A percentile compares a stretch with the other conserved stretches of the same genome.
Evolutionary conservation across 148 eudicot genomes (phyloP).

Genomic region (Simmondsia chinensis): DNA sequence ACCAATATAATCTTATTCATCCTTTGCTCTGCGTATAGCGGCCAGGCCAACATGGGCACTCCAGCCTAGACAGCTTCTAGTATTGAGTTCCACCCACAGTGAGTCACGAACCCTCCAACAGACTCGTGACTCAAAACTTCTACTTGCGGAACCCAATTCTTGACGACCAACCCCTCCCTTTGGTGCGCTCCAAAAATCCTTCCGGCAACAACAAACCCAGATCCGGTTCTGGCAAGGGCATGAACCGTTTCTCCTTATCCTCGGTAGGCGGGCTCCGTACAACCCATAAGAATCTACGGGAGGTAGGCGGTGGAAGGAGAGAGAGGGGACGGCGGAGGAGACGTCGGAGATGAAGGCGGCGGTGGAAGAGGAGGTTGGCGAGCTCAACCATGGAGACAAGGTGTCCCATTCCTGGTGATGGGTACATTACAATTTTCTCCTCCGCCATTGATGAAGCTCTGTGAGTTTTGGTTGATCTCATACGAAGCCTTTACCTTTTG

Average conservation of each 20-base stretch:
- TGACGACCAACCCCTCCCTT: slow-evolving; percentile 12
- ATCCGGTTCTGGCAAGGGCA: slow-evolving; percentile 3
- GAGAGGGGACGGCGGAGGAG: no score
- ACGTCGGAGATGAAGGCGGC: no score
- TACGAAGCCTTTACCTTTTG: no score
- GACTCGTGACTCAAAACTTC: slow-evolving; percentile 15
- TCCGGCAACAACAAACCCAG: slow-evolving; percentile 10
- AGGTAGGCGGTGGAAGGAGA: no score
- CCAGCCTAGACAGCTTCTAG: slow-evolving; percentile 15
- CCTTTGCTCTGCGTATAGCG: slow-evolving; percentile 27
- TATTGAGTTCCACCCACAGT: slow-evolving; percentile 36
- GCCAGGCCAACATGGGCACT: slow-evolving; percentile 27
- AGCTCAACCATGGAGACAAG: no score
- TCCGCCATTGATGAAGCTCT: no score
- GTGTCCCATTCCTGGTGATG: no score
- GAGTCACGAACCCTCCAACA: slow-evolving; percentile 23
- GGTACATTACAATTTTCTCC: no score
- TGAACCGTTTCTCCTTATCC: neutral
- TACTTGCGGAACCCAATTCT: slow-evolving; percentile 28
- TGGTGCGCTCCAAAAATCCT: slow-evolving; percentile 20
- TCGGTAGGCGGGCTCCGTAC: slow-evolving; percentile 15
- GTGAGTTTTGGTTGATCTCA: no score
- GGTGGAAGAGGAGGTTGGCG: no score
- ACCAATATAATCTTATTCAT: slow-evolving; percentile 17
- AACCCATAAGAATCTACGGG: slow-evolving; percentile 30